A percentile compares a stretch with the other conserved stretches of the same genome.
These are phyloP conservation scores for Aspergillus ostianus DNA, from an alignment of 495 filamentous ascomycete species.

Conservation along the genomic window DNA sequence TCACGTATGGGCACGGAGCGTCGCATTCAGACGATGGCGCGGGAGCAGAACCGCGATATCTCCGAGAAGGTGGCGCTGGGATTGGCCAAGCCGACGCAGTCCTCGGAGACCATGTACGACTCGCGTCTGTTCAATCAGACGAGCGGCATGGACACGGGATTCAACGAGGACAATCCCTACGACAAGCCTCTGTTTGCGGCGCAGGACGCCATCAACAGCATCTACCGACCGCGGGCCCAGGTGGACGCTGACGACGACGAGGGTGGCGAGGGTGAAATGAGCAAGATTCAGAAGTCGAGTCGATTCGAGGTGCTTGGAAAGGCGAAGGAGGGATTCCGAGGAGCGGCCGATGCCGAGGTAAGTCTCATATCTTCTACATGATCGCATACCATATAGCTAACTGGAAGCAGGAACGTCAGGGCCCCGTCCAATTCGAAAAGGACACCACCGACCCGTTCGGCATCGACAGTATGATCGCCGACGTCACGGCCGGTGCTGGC, in stretches of 20 bases:
- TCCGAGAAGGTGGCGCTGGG: slow-evolving; percentile 96
- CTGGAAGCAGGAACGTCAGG: slow-evolving; percentile 61
- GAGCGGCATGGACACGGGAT: slow-evolving; percentile 81
- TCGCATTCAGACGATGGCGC: slow-evolving; percentile 83
- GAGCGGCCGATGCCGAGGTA: slow-evolving; percentile 81
- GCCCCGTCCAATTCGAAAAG: slow-evolving; percentile 98
- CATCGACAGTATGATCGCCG: slow-evolving; percentile 86
- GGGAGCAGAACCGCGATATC: slow-evolving; percentile 95
- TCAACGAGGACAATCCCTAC: slow-evolving; percentile 98
- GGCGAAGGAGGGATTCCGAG: slow-evolving; percentile 84
- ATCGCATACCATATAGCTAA: not conserved
- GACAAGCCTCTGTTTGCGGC: slow-evolving; percentile 97
- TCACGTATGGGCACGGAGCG: slow-evolving; percentile 94
- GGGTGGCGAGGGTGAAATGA: slow-evolving; percentile 78
- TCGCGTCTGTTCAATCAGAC: slow-evolving; percentile 93
- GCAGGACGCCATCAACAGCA: slow-evolving; percentile 91
- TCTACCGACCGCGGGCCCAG: slow-evolving; percentile 79
- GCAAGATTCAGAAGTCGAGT: slow-evolving; percentile 76
- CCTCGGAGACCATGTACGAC: slow-evolving; percentile 92
- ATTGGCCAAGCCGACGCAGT: slow-evolving; percentile 89
- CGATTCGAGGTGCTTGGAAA: slow-evolving; percentile 86
- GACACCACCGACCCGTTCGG: slow-evolving; percentile 86
- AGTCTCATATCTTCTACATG: slow-evolving; percentile 29
- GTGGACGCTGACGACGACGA: slow-evolving; percentile 72
- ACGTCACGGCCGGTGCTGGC: slow-evolving; percentile 61